Base-by-base conservation (phyloP, 495 filamentous ascomycete species). In the Penicillium bovifimosum region DNA sequence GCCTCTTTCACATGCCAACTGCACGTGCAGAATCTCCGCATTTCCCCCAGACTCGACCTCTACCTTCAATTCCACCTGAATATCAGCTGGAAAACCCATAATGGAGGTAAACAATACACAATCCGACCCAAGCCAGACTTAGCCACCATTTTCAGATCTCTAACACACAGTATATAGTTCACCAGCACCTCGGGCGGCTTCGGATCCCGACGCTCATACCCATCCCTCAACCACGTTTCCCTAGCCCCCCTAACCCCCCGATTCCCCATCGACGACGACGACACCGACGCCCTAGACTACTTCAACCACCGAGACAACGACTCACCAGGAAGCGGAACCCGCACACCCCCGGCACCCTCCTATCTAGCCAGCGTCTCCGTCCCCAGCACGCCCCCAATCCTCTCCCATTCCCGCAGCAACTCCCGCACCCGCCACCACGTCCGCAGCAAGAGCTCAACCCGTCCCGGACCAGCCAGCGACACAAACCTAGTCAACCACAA, bases 201-300 rank as follows among this genome's bases (percentile, higher is more conserved):
- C 58, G 66, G 61, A 27, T 72, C 70, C 36, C 68, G 70, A 40
- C 72, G 73, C 52, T 77, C 75, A 17, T 75, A 77, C 54, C 74
- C 74, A 48, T 66, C 74, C 20, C 58, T 80, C 39, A 59, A 74
- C 50, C 71, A 76, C 51, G 51, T 75, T 55, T 82, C 82, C 20
- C 76, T 87, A 42, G 79, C 83, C 28, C 85, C 85, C 50, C 73
- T 89, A 16, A 86, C 83, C 13, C 79, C 84, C 43, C 79, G 76
- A 64, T 80, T 85, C 52, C 83, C 85, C 45, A 72, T 84, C 42
- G 79, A 85, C 57, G 66, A 85, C 57, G 66, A 75, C 46, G 61
- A 61, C 35, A 33, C 36, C 44, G 60, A 64, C 26, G 44, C 52
- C 41, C 40, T 47, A 44, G 68, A 72, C 54, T 70, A 74, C 52